phyloP scores from a whole-genome alignment of 345 rosid species.

The Heritiera littoralis region DNA sequence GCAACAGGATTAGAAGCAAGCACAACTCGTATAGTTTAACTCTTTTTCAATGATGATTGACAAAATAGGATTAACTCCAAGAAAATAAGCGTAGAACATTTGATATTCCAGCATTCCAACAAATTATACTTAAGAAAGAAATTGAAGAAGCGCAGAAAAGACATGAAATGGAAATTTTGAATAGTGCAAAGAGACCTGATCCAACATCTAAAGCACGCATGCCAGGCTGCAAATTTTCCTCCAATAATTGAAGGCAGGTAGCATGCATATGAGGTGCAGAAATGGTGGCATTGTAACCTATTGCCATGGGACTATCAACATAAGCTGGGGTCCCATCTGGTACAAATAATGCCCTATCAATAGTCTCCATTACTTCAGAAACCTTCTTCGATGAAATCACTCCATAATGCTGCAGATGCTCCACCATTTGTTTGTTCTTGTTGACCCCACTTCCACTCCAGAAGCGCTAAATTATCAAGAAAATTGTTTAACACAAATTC shows the following conservation, averaged over 20 bases:
- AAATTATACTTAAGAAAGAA: neutral
- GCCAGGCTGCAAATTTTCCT: constrained; percentile 83
- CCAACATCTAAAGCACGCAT: constrained; percentile 95
- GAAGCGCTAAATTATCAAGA: constrained; percentile 41
- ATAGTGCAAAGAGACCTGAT: constrained; percentile 57
- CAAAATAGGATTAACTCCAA: neutral
- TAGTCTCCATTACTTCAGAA: constrained; percentile 78
- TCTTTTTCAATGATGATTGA: neutral
- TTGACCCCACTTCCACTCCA: constrained; percentile 49
- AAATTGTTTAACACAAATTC: neutral
- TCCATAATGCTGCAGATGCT: constrained; percentile 59
- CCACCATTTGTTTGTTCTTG: constrained; percentile 74
- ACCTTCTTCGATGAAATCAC: constrained; percentile 63
- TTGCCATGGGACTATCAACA: constrained; percentile 77
- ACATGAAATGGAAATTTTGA: neutral
- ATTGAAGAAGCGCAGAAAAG: neutral
- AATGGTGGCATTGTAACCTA: constrained; percentile 95
- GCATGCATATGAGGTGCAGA: constrained; percentile 99
- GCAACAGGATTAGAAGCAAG: neutral
- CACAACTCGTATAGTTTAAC: neutral
- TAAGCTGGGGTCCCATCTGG: constrained; percentile 71
- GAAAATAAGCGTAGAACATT: neutral
- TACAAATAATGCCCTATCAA: constrained; percentile 86
- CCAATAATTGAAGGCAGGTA: constrained; percentile 79
- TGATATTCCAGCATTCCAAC: constrained; percentile 3